Base-by-base conservation (phyloP, 2,329 filamentous ascomycete genomes). In the Didymella glomerata region DNA sequence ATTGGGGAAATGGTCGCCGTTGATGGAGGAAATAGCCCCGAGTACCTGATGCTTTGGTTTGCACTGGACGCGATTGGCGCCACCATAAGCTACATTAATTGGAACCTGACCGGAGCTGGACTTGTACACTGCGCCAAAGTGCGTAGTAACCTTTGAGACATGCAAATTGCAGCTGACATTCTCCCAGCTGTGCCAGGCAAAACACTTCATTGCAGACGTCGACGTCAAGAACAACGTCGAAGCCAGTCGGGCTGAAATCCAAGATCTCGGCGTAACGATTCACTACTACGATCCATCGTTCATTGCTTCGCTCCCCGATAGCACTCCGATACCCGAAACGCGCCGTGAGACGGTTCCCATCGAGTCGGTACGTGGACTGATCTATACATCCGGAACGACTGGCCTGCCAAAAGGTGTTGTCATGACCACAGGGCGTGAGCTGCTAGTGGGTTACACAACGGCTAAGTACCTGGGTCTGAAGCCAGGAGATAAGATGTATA, bases 201-300 rank as follows among this genome's bases (percentile, higher is more conserved):
- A 50, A 79, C 86, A 61, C 70, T 78, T 60, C 72, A 77, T 18
- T 75, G 80, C 51, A 76, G 82, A 44, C 75, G 79, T 0, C 74
- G 82, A 57, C 76, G 84, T 63, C 83, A 85, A 2, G 78, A 79
- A 2, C 81, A 89, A 76, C 18, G 68, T 77, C 27, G 69, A 75
- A 49, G 67, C 71, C 27, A 66, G 68, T 44, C 63, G 66, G 20
- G 32, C 61, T 16, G 65, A 72, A 24, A 56, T 76, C 4, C 63
- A 71, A 34, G 57, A 65, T 3, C 47, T 65, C 1, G 62, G 62
- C 28, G 54, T 75, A 16, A 65, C 62, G 28, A 72, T 76, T 30
- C 60, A 67, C 5, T 76, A 75, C 58, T 76, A 74, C 60, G 57
- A 68, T 22, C 66, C 74, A 9, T 48, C 60, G 0, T 70, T 68